These are phyloP conservation scores for Mycena galopus DNA, from an alignment of 768 basidiomycete genomes.

Conservation along the genomic window DNA sequence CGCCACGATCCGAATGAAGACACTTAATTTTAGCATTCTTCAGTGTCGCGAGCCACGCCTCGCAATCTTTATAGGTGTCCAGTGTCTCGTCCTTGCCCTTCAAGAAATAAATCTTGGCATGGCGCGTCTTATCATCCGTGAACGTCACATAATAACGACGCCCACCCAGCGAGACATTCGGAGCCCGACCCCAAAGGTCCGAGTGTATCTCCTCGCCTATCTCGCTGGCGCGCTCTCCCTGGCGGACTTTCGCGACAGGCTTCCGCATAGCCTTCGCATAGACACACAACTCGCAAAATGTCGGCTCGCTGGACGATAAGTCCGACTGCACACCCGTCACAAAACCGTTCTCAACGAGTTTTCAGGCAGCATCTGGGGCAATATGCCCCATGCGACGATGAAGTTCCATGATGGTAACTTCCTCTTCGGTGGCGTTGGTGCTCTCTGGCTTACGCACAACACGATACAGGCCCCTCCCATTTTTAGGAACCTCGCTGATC, in stretches of 20 bases:
- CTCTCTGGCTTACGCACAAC: too few relatives aligned
- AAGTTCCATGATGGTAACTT: too few relatives aligned
- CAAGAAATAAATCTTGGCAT: conserved; percentile 8
- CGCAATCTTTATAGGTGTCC: conserved; percentile 16
- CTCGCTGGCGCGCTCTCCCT: conserved; percentile 21
- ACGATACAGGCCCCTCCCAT: too few relatives aligned
- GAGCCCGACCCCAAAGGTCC: conserved; percentile 44
- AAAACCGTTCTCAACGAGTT: too few relatives aligned
- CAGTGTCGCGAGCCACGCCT: conserved; percentile 41
- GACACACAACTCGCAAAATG: conserved; percentile 40
- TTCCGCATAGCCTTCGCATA: conserved; percentile 39
- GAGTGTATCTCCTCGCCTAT: conserved; percentile 41
- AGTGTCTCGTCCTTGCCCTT: conserved; percentile 17
- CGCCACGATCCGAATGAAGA: conserved; percentile 15
- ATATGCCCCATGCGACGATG: too few relatives aligned
- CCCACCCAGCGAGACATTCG: conserved; percentile 22
- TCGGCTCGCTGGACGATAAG: background rate
- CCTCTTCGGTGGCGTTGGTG: too few relatives aligned
- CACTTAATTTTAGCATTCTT: conserved; percentile 30
- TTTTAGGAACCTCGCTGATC: too few relatives aligned
- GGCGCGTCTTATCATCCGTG: background rate
- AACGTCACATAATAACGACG: conserved; percentile 8
- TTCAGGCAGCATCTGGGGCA: too few relatives aligned
- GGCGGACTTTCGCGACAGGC: conserved; percentile 28
- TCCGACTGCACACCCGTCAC: too few relatives aligned